Percentiles rank a stretch among this genome's conserved stretches.
Conservation (phyloP, 2,329 filamentous ascomycete species). For the Ceratocystis cubensis region DNA sequence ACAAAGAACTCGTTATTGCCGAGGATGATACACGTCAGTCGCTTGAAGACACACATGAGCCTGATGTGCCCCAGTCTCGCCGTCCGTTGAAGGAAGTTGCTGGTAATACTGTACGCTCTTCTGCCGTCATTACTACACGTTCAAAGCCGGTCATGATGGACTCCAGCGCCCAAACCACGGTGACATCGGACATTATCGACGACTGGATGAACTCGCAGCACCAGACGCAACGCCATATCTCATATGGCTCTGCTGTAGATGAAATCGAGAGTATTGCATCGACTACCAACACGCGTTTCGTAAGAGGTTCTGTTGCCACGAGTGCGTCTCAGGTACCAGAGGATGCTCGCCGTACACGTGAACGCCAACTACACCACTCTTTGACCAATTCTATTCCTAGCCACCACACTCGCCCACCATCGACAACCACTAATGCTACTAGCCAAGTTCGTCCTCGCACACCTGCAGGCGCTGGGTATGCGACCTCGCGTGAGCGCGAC, state of each 20-base stretch:
- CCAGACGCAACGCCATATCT: slow-evolving; percentile 23
- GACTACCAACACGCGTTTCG: slow-evolving; percentile 24
- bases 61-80: slow-evolving; percentile 43
- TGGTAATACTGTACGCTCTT: slow-evolving; percentile 38
- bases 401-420: slow-evolving; percentile 45
- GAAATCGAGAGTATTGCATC: slow-evolving; percentile 56
- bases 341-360: slow-evolving; percentile 15
- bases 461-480: slow-evolving; percentile 42
- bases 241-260: slow-evolving; percentile 21
- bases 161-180: slow-evolving; percentile 59
- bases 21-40: slow-evolving; percentile 53
- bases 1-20: slow-evolving; percentile 37
- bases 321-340: slow-evolving; percentile 7
- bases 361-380: neutral
- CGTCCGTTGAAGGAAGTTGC: slow-evolving; percentile 50
- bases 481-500: slow-evolving; percentile 27
- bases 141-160: slow-evolving; percentile 16
- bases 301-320: slow-evolving; percentile 32
- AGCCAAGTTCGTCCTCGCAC: slow-evolving; percentile 45
- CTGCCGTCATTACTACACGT: slow-evolving; percentile 28
- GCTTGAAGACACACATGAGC: slow-evolving; percentile 30
- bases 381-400: slow-evolving; percentile 37
- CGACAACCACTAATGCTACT: slow-evolving; percentile 32
- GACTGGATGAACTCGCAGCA: slow-evolving; percentile 50
- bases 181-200: slow-evolving; percentile 75